Conservation (phyloP, 768 basidiomycete species). For the Auriculariales sp. region DNA sequence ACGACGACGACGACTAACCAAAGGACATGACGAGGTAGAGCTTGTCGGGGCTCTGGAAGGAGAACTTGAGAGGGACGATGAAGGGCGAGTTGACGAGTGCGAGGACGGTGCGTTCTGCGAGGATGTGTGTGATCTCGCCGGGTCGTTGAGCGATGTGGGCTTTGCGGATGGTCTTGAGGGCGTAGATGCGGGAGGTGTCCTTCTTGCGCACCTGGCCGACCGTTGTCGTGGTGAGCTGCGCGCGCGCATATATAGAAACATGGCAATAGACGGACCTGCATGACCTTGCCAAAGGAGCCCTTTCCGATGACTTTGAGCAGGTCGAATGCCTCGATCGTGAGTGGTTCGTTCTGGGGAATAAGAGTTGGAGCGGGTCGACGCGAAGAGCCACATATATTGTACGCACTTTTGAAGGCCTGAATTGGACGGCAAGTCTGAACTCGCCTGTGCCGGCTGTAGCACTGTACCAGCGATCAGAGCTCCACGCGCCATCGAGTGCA, state of each 20-base stretch:
- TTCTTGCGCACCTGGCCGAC: constrained; percentile 99
- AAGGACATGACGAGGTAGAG: constrained; percentile 96
- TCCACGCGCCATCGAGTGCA: constrained; percentile 60
- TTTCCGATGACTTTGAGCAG: constrained; percentile 96
- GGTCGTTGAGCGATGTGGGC: constrained; percentile 93
- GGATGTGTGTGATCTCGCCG: constrained; percentile 95
- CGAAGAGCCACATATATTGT: constrained; percentile 11
- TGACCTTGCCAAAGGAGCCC: constrained; percentile 91
- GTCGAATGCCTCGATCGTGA: constrained; percentile 95
- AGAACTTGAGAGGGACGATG: constrained; percentile 98
- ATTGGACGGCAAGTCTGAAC: constrained; percentile 92
- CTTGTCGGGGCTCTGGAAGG: constrained; percentile 96
- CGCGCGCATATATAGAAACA: constrained; percentile 95
- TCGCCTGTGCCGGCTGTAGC: constrained; percentile 76
- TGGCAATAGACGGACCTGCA: constrained; percentile 65
- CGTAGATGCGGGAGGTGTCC: constrained; percentile 95
- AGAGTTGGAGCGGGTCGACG: constrained; percentile 98
- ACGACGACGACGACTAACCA: constrained; percentile 56
- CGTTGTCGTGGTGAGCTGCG: constrained; percentile 81
- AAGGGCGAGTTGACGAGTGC: constrained; percentile 97
- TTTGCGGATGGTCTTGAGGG: constrained; percentile 95
- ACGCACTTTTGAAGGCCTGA: constrained; percentile 58
- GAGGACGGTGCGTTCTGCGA: constrained; percentile 92
- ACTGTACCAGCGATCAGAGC: constrained; percentile 82
- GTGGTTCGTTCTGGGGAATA: constrained; percentile 48